phyloP scores from a whole-genome alignment of 768 basidiomycete genomes.

The Paxillus ammoniavirescens region DNA sequence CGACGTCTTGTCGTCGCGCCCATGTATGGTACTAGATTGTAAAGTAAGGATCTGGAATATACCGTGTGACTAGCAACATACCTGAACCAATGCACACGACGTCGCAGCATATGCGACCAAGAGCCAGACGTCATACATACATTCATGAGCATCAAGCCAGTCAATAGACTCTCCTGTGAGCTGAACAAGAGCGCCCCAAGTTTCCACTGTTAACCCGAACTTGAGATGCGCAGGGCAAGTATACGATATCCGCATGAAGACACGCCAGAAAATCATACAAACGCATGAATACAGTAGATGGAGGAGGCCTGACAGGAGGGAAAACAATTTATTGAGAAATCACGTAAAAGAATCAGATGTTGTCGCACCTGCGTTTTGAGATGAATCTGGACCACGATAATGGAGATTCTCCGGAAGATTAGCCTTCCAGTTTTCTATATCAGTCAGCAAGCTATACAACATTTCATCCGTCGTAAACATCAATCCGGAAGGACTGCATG shows the following conservation, averaged over 20 bases:
- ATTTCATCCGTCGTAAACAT: constrained; percentile 81
- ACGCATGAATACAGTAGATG: constrained; percentile 88
- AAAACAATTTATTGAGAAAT: constrained; percentile 1
- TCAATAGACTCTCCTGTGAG: constrained; percentile 71
- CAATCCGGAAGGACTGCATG: constrained; percentile 77
- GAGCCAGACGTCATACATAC: constrained; percentile 83
- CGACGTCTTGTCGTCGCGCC: constrained; percentile 76
- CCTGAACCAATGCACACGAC: constrained; percentile 88
- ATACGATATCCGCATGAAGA: constrained; percentile 98
- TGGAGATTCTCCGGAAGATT: constrained; percentile 75
- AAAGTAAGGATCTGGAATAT: constrained; percentile 7
- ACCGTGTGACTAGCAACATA: constrained; percentile 32
- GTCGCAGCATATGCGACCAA: constrained; percentile 86
- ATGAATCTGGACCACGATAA: constrained; percentile 70
- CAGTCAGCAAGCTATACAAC: constrained; percentile 58
- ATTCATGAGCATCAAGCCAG: constrained; percentile 84
- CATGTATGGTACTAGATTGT: constrained; percentile 83
- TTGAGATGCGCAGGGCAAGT: constrained; percentile 87
- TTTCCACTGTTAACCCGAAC: constrained; percentile 76
- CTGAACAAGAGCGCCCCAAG: constrained; percentile 72
- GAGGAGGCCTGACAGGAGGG: constrained; percentile 60
- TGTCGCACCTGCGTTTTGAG: constrained; percentile 63
- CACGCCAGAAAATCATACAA: constrained; percentile 96
- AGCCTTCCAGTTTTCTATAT: constrained; percentile 75
- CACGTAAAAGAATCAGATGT: neutral